phyloP scores from a whole-genome alignment of 108 stramenopile genomes.

The Discostella stelligeroides region DNA sequence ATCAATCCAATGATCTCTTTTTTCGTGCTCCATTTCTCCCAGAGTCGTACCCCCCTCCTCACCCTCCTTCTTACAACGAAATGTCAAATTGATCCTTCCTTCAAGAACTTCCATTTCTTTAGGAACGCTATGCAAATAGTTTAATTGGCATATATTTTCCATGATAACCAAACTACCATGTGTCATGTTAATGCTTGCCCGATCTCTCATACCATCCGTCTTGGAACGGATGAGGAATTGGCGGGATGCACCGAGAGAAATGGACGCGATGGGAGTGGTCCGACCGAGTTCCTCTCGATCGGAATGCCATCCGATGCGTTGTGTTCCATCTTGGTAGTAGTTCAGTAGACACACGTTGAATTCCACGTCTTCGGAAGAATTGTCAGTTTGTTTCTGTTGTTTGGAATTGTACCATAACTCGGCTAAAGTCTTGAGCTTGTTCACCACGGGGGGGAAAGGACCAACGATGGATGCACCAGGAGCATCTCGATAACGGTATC shows the following conservation, averaged over 20 bases:
- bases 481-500: slow-evolving; percentile 61
- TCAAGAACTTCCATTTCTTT: slow-evolving; percentile 49
- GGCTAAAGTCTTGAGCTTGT: slow-evolving; percentile 33
- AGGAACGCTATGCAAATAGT: slow-evolving; percentile 65
- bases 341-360: slow-evolving; percentile 80
- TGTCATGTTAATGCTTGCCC: slow-evolving; percentile 45
- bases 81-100: slow-evolving; percentile 74
- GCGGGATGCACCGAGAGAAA: slow-evolving; percentile 63
- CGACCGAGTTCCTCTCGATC: slow-evolving; percentile 77
- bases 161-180: slow-evolving; percentile 60
- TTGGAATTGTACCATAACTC: slow-evolving; percentile 67
- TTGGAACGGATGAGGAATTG: slow-evolving; percentile 62
- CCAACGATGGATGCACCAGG: slow-evolving; percentile 43
- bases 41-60: slow-evolving; percentile 28
- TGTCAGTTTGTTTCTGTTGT: background rate
- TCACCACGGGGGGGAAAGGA: slow-evolving; percentile 26
- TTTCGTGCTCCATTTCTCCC: slow-evolving; percentile 61
- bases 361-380: slow-evolving; percentile 21
- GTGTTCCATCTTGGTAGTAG: slow-evolving; percentile 65
- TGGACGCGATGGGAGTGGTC: slow-evolving; percentile 66
- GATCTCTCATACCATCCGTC: slow-evolving; percentile 53
- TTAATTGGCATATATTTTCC: slow-evolving; percentile 67
- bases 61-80: slow-evolving; percentile 61
- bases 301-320: slow-evolving; percentile 77
- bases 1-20: slow-evolving; percentile 60